Evolutionary conservation across 2,329 filamentous ascomycete genomes (phyloP), one percentile per base, ranked within the genome.

Genomic region (Ciborinia camelliae): DNA sequence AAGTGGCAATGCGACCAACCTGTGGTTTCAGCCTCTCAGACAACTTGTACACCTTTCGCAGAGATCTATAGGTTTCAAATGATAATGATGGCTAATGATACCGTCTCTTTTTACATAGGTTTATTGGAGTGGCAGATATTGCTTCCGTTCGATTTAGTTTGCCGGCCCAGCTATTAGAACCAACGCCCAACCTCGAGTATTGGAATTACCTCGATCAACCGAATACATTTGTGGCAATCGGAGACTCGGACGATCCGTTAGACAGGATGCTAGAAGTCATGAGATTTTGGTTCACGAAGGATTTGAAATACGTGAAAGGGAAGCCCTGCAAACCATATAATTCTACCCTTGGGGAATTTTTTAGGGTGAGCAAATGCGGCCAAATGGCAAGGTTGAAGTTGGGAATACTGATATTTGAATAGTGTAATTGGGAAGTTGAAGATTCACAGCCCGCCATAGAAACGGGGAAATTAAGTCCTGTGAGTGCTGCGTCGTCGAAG

Each of bases 261-360:
- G 94, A 95, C 72, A 92, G 95, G 71, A 97, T 97, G 91, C 85
- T 99, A 60, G 93, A 94, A 74, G 92, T 96, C 37, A 79, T 98
- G 72, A 88, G 93, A 66, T 99, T 98, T 79, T 99, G 95, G 95
- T 96, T 98, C 74, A 98, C 95, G 68, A 99, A 99, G 78, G 95
- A 99, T 77, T 77, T 99, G 77, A 99, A 99, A 85, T 99, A 98
- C 74, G 91, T 96, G 76, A 98, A 98, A 81, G 94, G 94, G 66
- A 96, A 93, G 81, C 95, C 95, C 51, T 98, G 94, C 86, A 99
- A 99, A 79, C 95, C 95, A 14, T 99, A 99, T 81, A 99, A 99
- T 79, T 97, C 93, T 55, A 93, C 92, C 43, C 80, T 99, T 59
- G 95, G 95, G 69, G 95, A 99, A 80, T 99, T 99, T 80, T 99